These are phyloP conservation scores for Rutidosis leptorrhynchoides DNA, from an alignment of 129 eudicot genomes.

Conservation along the genomic window DNA sequence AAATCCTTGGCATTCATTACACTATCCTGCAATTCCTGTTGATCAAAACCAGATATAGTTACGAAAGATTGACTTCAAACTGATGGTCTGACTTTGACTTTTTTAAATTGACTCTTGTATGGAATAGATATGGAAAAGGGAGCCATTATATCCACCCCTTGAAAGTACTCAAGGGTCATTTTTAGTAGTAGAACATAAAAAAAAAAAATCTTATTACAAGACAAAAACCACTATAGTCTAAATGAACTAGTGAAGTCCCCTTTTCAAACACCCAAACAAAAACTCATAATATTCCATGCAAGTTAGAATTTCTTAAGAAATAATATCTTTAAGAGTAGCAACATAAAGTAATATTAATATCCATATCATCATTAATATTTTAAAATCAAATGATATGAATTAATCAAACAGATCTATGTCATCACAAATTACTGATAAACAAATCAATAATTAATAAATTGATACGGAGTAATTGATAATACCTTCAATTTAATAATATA, in stretches of 20 bases:
- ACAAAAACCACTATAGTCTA: constrained; percentile 25
- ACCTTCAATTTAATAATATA: constrained; percentile 84
- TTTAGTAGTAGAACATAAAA: constrained; percentile 20
- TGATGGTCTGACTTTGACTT: constrained; percentile 15
- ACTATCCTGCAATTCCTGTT: constrained; percentile 71
- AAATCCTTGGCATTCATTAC: constrained; percentile 49
- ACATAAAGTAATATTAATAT: constrained; percentile 7
- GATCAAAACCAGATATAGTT: constrained; percentile 12
- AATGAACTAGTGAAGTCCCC: constrained; percentile 21
- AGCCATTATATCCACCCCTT: too few relatives aligned
- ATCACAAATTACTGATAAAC: not conserved
- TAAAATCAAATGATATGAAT: too few relatives aligned
- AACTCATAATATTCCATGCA: constrained; percentile 24
- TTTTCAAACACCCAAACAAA: constrained; percentile 5
- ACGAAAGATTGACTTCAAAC: constrained; percentile 22
- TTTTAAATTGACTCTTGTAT: constrained; percentile 14
- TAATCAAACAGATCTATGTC: constrained; percentile 14
- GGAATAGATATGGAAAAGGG: too few relatives aligned
- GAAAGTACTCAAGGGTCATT: too few relatives aligned
- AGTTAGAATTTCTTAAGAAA: constrained; percentile 7
- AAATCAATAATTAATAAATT: not conserved
- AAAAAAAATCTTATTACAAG: constrained; percentile 23
- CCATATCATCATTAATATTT: too few relatives aligned
- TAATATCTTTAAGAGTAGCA: constrained; percentile 8
- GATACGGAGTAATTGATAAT: constrained; percentile 1